Percentiles rank a stretch among this genome's conserved stretches.
Evolutionary conservation across 1,284 basidiomycete species (phyloP).

Genomic region (Apiotrichum porosum): DNA sequence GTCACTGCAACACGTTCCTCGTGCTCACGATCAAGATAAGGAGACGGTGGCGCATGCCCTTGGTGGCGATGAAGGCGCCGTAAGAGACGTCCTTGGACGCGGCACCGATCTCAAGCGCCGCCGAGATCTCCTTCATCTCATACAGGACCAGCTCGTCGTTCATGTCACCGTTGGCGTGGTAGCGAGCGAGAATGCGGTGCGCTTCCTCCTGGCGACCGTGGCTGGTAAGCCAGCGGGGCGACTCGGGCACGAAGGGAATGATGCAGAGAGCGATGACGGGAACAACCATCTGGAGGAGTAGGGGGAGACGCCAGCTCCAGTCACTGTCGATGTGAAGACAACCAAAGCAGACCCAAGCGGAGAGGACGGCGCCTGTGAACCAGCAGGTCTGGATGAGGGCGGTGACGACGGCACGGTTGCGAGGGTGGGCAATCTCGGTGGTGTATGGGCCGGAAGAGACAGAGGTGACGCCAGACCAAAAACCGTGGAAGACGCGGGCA

Average conservation of each 20-base stretch:
- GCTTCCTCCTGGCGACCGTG: slow-evolving; percentile 31
- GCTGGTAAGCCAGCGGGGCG: slow-evolving; percentile 62
- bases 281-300: slow-evolving; percentile 57
- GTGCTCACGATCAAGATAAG: too few relatives aligned
- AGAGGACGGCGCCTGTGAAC: slow-evolving; percentile 14
- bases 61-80: slow-evolving; percentile 18
- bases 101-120: slow-evolving; percentile 18
- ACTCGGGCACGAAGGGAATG: slow-evolving; percentile 60
- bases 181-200: slow-evolving; percentile 26
- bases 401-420: slow-evolving; percentile 6
- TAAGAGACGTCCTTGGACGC: slow-evolving; percentile 15
- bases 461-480: slow-evolving; percentile 1
- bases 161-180: slow-evolving; percentile 27
- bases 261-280: slow-evolving; percentile 58
- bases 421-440: slow-evolving; percentile 13
- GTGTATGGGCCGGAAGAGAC: slow-evolving; percentile 5
- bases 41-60: slow-evolving; percentile 7
- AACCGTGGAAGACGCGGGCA: slow-evolving; percentile 11
- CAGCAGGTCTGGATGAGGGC: slow-evolving; percentile 12
- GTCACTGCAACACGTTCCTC: too few relatives aligned
- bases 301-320: slow-evolving; percentile 22
- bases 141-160: slow-evolving; percentile 37
- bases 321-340: not conserved
- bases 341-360: slow-evolving; percentile 18
- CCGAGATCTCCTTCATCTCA: slow-evolving; percentile 24